A percentile compares a stretch with the other conserved stretches of the same genome.
These are phyloP conservation scores for Sporothrix pallida DNA, from an alignment of 2,329 filamentous ascomycete genomes.

Conservation along the genomic window DNA sequence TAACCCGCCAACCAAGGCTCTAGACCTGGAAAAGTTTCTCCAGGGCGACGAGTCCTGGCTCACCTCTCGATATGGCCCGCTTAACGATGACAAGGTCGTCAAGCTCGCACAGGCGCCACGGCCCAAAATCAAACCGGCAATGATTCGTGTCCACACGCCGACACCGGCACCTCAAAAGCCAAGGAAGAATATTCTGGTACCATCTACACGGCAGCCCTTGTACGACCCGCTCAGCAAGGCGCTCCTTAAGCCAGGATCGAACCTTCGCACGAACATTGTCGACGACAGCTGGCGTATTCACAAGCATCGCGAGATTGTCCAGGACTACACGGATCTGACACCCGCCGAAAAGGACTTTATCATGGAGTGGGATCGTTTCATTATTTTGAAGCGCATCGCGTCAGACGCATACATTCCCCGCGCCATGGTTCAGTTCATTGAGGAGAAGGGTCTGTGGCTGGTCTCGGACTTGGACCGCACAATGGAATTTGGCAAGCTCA, in stretches of 20 bases:
- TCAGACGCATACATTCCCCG: constrained; percentile 59
- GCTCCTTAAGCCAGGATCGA: constrained; percentile 55
- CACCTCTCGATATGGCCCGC: constrained; percentile 50
- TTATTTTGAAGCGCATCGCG: constrained; percentile 57
- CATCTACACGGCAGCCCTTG: constrained; percentile 58
- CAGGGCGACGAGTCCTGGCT: constrained; percentile 56
- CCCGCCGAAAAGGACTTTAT: constrained; percentile 63
- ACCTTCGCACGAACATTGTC: constrained; percentile 52
- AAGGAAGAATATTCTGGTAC: constrained; percentile 49
- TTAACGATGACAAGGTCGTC: constrained; percentile 44
- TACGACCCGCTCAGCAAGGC: constrained; percentile 64
- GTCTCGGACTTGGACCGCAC: constrained; percentile 54
- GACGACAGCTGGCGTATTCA: constrained; percentile 63
- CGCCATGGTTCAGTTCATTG: constrained; percentile 59
- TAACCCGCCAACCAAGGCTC: constrained; percentile 50
- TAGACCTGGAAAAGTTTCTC: constrained; percentile 53
- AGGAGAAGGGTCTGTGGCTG: constrained; percentile 60
- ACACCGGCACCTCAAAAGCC: constrained; percentile 22
- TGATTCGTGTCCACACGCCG: background rate
- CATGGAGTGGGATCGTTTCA: constrained; percentile 63
- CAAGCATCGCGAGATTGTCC: constrained; percentile 63
- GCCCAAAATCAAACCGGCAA: constrained; percentile 2
- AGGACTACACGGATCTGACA: constrained; percentile 63
- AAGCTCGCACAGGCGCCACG: constrained; percentile 27
- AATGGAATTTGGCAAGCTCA: constrained; percentile 62